A percentile compares a stretch with the other conserved stretches of the same genome.
These are phyloP conservation scores for Breviolum minutum DNA, from an alignment of 73 alveolate species.

Conservation along the genomic window DNA sequence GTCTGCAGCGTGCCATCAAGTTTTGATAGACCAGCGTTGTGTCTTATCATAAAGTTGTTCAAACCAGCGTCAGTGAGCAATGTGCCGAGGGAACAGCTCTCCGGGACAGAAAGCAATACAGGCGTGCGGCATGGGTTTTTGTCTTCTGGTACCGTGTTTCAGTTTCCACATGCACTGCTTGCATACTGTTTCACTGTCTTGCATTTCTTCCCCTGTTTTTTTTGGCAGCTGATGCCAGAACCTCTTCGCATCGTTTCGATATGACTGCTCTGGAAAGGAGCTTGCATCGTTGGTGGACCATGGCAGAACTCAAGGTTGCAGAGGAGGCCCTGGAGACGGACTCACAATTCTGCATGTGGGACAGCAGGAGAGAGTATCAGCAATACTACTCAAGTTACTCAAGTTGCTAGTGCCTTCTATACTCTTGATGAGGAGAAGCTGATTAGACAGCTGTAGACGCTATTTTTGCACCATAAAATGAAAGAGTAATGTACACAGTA, in stretches of 20 bases:
- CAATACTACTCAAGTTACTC: too few relatives aligned
- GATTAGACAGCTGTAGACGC: too few relatives aligned
- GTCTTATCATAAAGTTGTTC: background rate
- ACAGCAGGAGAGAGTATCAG: too few relatives aligned
- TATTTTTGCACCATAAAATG: too few relatives aligned
- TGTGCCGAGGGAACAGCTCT: constrained; percentile 48
- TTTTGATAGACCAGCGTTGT: too few relatives aligned
- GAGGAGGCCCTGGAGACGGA: constrained; percentile 18
- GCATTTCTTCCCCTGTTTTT: background rate
- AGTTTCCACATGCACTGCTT: too few relatives aligned
- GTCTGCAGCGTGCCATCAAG: background rate
- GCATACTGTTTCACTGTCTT: background rate
- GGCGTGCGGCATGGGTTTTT: background rate
- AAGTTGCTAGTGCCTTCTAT: too few relatives aligned
- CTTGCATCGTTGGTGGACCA: constrained; percentile 69
- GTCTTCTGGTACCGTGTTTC: background rate
- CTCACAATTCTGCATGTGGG: background rate
- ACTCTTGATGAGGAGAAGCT: too few relatives aligned
- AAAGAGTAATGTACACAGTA: too few relatives aligned
- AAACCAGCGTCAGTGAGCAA: background rate
- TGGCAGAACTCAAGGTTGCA: constrained; percentile 77
- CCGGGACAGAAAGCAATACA: constrained; percentile 58
- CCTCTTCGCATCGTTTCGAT: background rate
- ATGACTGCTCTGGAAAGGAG: constrained; percentile 24
- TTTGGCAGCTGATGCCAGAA: background rate